A percentile compares a stretch with the other conserved stretches of the same genome.
These are phyloP conservation scores for Rubia tinctorum DNA, from an alignment of 305 asterid genomes.

Conservation along the genomic window DNA sequence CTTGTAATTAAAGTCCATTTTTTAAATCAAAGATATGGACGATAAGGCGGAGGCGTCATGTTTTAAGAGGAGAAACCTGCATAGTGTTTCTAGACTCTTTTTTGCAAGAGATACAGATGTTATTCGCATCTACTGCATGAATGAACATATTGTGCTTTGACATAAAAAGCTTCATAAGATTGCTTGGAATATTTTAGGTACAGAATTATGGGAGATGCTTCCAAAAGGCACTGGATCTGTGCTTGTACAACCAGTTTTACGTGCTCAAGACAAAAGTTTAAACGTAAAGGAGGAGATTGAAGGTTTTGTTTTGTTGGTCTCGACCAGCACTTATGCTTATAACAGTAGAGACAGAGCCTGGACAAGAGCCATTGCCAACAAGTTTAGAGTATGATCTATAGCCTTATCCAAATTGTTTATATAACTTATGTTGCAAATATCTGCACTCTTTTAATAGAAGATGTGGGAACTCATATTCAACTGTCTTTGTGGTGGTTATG, in stretches of 20 bases:
- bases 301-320: conserved; percentile 79
- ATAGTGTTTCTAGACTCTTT: neutral
- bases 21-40: too few species aligned
- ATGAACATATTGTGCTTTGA: neutral
- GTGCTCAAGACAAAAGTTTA: conserved; percentile 24
- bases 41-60: neutral
- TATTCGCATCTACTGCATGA: neutral
- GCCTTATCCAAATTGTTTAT: neutral
- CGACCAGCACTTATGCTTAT: conserved; percentile 63
- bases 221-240: conserved; percentile 69
- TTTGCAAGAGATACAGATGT: neutral
- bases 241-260: conserved; percentile 62
- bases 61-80: neutral
- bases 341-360: conserved; percentile 68
- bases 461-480: neutral
- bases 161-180: neutral
- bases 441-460: neutral
- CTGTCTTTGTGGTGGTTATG: neutral
- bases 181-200: conserved; percentile 31
- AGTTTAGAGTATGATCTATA: conserved; percentile 39
- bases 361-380: conserved; percentile 75
- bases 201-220: conserved; percentile 61
- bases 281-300: conserved; percentile 27
- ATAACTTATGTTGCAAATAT: neutral
- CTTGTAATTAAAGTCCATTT: neutral